A percentile compares a stretch with the other conserved stretches of the same genome.
Conservation (phyloP, 106 monocot genomes). For the Acorus gramineus region DNA sequence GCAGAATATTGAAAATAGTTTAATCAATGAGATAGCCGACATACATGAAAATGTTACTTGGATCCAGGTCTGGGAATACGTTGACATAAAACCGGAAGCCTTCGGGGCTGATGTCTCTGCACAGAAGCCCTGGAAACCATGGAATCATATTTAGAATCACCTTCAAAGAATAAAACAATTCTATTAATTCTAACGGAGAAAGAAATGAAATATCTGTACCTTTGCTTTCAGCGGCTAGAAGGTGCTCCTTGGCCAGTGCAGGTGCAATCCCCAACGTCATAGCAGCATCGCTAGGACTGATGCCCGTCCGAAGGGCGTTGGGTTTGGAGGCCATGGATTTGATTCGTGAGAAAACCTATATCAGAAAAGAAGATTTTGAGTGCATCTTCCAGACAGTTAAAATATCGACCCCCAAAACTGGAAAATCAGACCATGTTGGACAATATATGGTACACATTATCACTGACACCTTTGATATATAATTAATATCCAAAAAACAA, state of each 20-base stretch:
- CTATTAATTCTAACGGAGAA: not conserved
- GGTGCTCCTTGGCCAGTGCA: slow-evolving; percentile 87
- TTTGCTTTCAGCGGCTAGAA: slow-evolving; percentile 75
- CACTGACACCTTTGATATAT: too few relatives aligned
- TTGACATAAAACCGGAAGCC: slow-evolving; percentile 89
- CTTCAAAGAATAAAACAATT: too few relatives aligned
- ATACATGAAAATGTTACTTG: slow-evolving; percentile 50
- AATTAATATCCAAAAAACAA: too few relatives aligned
- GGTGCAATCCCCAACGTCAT: slow-evolving; percentile 80
- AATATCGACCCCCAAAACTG: too few relatives aligned
- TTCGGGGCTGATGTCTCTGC: slow-evolving; percentile 92
- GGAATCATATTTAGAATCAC: not conserved
- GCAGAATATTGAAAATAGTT: too few relatives aligned
- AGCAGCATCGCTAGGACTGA: slow-evolving; percentile 91
- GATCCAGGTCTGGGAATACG: slow-evolving; percentile 77
- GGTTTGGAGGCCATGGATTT: slow-evolving; percentile 52
- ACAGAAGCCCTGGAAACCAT: slow-evolving; percentile 55
- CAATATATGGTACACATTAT: too few relatives aligned
- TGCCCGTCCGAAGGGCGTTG: slow-evolving; percentile 61
- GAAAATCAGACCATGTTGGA: too few relatives aligned
- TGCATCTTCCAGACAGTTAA: too few relatives aligned
- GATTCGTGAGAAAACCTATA: slow-evolving; percentile 81
- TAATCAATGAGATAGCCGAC: not conserved
- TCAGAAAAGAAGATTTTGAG: too few relatives aligned
- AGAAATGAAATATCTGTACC: slow-evolving; percentile 20